Evolutionary conservation across 2,329 filamentous ascomycete species (phyloP).

Genomic region (Penicillium italicum): DNA sequence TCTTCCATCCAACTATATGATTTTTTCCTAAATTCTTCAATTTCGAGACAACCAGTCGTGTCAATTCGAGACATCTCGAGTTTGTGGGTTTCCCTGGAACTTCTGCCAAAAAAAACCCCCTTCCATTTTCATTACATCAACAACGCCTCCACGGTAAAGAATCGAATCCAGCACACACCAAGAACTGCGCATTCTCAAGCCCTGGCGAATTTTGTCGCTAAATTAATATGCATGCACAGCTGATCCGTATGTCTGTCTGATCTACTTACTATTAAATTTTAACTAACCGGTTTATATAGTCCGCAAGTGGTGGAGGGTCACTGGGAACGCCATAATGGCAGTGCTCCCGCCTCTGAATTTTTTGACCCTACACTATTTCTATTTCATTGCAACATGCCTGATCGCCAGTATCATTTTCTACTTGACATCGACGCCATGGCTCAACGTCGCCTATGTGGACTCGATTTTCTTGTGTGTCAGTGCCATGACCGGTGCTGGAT

Average conservation of each 20-base stretch:
- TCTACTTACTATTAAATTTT: background rate
- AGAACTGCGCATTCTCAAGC: background rate
- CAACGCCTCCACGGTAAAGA: background rate
- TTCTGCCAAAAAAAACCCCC: background rate
- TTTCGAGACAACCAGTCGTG: background rate
- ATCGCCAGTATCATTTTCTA: slow-evolving; percentile 60
- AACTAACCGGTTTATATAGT: slow-evolving; percentile 13
- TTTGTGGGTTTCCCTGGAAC: background rate
- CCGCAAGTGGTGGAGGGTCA: slow-evolving; percentile 17
- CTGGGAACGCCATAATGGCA: slow-evolving; percentile 24
- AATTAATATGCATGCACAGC: background rate
- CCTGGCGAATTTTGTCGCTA: background rate
- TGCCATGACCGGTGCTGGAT: slow-evolving; percentile 64
- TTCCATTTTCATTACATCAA: background rate
- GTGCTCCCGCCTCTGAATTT: slow-evolving; percentile 51
- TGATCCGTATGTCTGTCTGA: slow-evolving; percentile 8
- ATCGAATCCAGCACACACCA: background rate
- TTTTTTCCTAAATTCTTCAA: background rate
- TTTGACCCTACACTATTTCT: slow-evolving; percentile 63
- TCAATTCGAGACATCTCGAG: background rate
- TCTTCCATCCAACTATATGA: background rate
- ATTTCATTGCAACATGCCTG: slow-evolving; percentile 58
- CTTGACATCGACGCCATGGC: slow-evolving; percentile 48
- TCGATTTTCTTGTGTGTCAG: slow-evolving; percentile 64
- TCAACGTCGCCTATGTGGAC: slow-evolving; percentile 59